phyloP scores from a whole-genome alignment of 495 filamentous ascomycete genomes.

The Aspergillus baeticus region DNA sequence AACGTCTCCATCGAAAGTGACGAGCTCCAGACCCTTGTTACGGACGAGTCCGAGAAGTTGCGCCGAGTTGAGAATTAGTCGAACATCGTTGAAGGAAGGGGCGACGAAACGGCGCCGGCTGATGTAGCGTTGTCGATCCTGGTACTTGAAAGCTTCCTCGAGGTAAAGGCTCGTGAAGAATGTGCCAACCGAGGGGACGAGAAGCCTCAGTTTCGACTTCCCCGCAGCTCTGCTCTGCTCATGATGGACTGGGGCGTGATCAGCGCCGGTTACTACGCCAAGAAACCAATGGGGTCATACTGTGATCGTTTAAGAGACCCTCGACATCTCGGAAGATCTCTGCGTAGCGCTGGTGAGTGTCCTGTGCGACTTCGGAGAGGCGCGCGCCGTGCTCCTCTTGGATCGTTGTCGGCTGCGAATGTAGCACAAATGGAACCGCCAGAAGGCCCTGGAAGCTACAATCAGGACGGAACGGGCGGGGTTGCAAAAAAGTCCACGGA shows the following conservation, averaged over 20 bases:
- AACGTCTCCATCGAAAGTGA: slow-evolving; percentile 97
- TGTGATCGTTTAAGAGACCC: slow-evolving; percentile 86
- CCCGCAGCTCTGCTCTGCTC: slow-evolving; percentile 57
- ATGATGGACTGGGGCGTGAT: slow-evolving; percentile 58
- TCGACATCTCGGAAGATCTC: slow-evolving; percentile 97
- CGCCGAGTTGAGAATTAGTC: slow-evolving; percentile 89
- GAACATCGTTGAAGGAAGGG: slow-evolving; percentile 96
- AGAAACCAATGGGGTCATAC: slow-evolving; percentile 43
- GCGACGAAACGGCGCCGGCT: slow-evolving; percentile 91
- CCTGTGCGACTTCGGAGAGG: slow-evolving; percentile 52
- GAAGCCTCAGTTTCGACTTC: slow-evolving; percentile 86
- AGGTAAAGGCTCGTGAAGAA: slow-evolving; percentile 90
- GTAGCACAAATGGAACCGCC: slow-evolving; percentile 94
- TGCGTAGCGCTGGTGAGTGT: slow-evolving; percentile 77
- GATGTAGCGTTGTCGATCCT: slow-evolving; percentile 82
- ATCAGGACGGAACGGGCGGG: slow-evolving; percentile 1
- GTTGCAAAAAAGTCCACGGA: slow-evolving; percentile 23
- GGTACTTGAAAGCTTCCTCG: slow-evolving; percentile 86
- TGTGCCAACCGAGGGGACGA: slow-evolving; percentile 83
- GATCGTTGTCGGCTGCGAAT: slow-evolving; percentile 87
- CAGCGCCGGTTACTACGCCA: background rate
- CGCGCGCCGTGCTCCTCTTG: slow-evolving; percentile 54
- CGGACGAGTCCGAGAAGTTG: slow-evolving; percentile 83
- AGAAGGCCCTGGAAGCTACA: slow-evolving; percentile 75
- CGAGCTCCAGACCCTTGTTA: slow-evolving; percentile 61